Percentiles rank a stretch among this genome's conserved stretches.
These are phyloP conservation scores for Candida sp. DNA, from an alignment of 1,139 yeast genomes.

Conservation along the genomic window DNA sequence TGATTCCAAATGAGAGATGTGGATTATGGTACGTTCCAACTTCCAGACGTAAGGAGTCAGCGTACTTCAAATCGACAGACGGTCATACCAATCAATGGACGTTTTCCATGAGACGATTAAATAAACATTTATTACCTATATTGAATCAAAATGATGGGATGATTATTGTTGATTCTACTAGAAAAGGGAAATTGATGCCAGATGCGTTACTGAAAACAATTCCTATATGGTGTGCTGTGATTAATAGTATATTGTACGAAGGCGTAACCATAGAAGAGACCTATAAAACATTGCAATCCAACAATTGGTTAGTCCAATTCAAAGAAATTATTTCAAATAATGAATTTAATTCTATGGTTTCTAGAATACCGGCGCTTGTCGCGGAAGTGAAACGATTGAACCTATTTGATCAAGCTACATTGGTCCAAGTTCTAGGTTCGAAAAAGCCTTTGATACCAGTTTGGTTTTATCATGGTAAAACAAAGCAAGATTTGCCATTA, in stretches of 20 bases:
- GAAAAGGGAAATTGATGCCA: constrained; percentile 81
- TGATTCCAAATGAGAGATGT: constrained; percentile 79
- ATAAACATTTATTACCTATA: constrained; percentile 61
- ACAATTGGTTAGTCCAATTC: constrained; percentile 40
- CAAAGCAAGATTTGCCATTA: constrained; percentile 1
- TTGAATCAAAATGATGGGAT: constrained; percentile 43
- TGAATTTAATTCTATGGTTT: constrained; percentile 54
- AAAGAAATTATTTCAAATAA: constrained; percentile 49
- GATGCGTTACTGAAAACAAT: constrained; percentile 84
- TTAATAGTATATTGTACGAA: constrained; percentile 52
- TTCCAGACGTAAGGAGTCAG: constrained; percentile 32
- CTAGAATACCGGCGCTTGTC: constrained; percentile 49
- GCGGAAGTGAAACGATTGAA: constrained; percentile 37
- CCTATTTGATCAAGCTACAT: constrained; percentile 27
- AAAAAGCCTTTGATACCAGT: constrained; percentile 56
- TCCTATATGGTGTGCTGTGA: constrained; percentile 89
- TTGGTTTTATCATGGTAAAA: constrained; percentile 65
- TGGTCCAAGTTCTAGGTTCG: constrained; percentile 21
- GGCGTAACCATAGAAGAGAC: constrained; percentile 10
- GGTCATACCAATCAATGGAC: constrained; percentile 84
- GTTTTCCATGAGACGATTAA: constrained; percentile 69
- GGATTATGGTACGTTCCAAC: constrained; percentile 82
- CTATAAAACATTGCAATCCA: constrained; percentile 6
- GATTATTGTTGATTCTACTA: constrained; percentile 76
- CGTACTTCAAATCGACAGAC: constrained; percentile 87